Percentiles rank a stretch among this genome's conserved stretches.
Conservation (phyloP, 164 flowering plant species). For the Cinnamomum micranthum region DNA sequence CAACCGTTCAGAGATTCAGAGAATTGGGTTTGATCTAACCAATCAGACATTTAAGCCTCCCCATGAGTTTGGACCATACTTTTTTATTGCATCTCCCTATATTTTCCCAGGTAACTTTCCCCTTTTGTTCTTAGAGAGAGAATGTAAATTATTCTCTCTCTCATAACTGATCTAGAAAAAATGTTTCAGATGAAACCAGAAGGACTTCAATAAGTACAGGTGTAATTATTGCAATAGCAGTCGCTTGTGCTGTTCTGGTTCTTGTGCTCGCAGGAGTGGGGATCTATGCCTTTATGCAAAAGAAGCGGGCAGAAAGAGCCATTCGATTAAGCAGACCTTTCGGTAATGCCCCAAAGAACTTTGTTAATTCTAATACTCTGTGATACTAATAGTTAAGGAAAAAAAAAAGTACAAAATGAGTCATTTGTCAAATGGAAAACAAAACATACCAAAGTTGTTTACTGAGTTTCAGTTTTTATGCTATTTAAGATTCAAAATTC, state of each 20-base stretch:
- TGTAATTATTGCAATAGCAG: constrained; percentile 41
- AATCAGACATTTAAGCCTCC: constrained; percentile 72
- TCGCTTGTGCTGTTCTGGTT: constrained; percentile 42
- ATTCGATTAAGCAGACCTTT: constrained; percentile 60
- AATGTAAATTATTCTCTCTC: background rate
- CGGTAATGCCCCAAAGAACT: constrained; percentile 32
- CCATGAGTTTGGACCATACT: constrained; percentile 55
- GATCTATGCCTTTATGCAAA: constrained; percentile 61
- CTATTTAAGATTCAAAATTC: no score
- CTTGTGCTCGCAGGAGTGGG: constrained; percentile 46
- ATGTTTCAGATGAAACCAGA: constrained; percentile 27
- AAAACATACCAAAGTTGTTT: no score
- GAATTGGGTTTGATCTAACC: constrained; percentile 56
- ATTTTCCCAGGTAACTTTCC: constrained; percentile 44
- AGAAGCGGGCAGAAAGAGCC: constrained; percentile 72
- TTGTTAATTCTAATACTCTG: background rate
- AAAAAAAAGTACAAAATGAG: no score
- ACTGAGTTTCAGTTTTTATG: no score
- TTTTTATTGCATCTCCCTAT: constrained; percentile 48
- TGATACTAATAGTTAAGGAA: no score
- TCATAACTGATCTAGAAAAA: background rate
- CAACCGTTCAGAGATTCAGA: constrained; percentile 54
- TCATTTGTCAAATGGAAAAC: no score
- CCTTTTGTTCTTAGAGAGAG: constrained; percentile 3
- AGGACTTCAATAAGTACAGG: constrained; percentile 31